Evolutionary conservation across 1,284 basidiomycete species (phyloP).

Genomic region (Tausonia pullulans): DNA sequence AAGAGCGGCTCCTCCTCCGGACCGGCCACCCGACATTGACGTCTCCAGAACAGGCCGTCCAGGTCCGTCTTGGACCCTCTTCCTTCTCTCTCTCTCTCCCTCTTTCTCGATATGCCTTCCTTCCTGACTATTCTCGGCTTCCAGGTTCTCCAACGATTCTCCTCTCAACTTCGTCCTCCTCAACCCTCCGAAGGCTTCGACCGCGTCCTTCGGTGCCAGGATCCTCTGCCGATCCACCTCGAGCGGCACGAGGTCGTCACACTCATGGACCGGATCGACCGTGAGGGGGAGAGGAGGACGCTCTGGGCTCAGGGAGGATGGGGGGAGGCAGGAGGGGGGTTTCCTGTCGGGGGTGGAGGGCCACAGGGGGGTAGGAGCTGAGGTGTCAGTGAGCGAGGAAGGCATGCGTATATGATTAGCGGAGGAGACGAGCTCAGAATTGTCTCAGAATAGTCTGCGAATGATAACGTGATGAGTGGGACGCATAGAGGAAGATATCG

Average conservation of each 20-base stretch:
- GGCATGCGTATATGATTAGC: no score
- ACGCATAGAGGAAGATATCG: no score
- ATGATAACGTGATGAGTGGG: no score
- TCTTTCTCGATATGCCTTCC: neutral
- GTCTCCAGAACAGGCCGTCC: slow-evolving; percentile 2
- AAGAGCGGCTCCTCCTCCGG: neutral
- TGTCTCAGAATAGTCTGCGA: no score
- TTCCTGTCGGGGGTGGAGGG: no score
- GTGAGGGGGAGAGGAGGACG: neutral
- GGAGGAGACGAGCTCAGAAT: no score
- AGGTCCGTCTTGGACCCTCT: neutral
- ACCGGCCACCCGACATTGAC: slow-evolving; percentile 11
- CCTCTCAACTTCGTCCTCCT: slow-evolving; percentile 8
- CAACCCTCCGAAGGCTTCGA: slow-evolving; percentile 9
- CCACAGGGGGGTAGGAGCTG: no score
- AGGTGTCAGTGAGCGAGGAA: no score
- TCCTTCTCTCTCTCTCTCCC: neutral
- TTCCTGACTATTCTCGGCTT: neutral
- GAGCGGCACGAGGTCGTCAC: neutral
- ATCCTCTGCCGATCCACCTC: neutral
- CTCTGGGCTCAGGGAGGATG: no score
- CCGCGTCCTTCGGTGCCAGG: neutral
- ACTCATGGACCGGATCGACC: neutral
- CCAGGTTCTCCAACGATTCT: slow-evolving; percentile 12
- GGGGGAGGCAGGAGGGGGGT: no score